These are phyloP conservation scores for Tolypocladium sp. DNA, from an alignment of 2,329 filamentous ascomycete species.

Conservation along the genomic window DNA sequence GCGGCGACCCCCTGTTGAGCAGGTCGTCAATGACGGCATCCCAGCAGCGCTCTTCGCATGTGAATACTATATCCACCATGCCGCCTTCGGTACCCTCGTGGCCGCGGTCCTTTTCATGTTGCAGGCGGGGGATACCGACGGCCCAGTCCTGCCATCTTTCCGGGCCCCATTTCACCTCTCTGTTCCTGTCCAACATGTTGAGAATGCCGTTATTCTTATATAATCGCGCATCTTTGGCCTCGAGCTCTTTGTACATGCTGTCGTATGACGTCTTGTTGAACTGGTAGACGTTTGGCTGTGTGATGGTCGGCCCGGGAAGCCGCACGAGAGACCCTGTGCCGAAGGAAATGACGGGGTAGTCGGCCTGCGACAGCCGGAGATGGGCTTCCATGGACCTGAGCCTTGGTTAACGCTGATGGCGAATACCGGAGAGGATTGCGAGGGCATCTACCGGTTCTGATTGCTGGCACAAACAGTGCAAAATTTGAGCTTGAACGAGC, in stretches of 20 bases:
- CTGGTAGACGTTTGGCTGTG: constrained; percentile 91
- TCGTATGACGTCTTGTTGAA: constrained; percentile 97
- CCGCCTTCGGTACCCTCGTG: constrained; percentile 76
- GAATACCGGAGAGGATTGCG: background rate
- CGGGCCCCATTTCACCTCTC: constrained; percentile 86
- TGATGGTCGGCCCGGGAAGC: constrained; percentile 81
- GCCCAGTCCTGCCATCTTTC: constrained; percentile 98
- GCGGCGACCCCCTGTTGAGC: constrained; percentile 69
- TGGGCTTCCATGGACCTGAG: constrained; percentile 80
- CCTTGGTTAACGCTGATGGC: constrained; percentile 1
- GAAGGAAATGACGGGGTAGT: constrained; percentile 96
- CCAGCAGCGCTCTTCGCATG: constrained; percentile 96
- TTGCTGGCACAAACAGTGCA: constrained; percentile 99
- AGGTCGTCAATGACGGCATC: constrained; percentile 95
- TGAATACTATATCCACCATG: constrained; percentile 88
- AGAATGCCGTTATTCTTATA: constrained; percentile 90
- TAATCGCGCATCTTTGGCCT: constrained; percentile 73
- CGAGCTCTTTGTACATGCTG: constrained; percentile 86
- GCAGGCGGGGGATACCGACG: constrained; percentile 71
- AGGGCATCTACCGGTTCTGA: constrained; percentile 70
- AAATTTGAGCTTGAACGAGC: constrained; percentile 84
- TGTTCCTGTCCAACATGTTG: constrained; percentile 91
- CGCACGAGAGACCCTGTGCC: constrained; percentile 93
- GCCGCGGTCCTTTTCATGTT: constrained; percentile 68
- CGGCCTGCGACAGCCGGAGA: constrained; percentile 73